phyloP scores from a whole-genome alignment of 2,329 filamentous ascomycete genomes.

The Hypocreales sp. region DNA sequence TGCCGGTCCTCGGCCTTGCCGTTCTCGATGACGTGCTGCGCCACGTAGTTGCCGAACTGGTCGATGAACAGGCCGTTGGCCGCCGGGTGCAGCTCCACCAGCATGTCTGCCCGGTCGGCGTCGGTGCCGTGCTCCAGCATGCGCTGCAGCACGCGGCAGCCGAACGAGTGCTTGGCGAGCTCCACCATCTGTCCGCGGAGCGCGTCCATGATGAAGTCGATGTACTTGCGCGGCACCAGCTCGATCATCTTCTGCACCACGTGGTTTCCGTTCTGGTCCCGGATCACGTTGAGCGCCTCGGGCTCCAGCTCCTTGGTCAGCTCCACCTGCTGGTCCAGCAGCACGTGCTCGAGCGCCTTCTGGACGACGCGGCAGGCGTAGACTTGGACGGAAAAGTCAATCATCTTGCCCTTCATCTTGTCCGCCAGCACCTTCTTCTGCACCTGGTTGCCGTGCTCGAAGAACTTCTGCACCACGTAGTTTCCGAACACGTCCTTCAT shows the following conservation, averaged over 20 bases:
- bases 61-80: constrained; percentile 63
- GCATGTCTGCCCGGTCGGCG: constrained; percentile 53
- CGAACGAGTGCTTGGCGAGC: constrained; percentile 68
- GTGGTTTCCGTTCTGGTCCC: constrained; percentile 87
- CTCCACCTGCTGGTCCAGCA: constrained; percentile 79
- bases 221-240: constrained; percentile 58
- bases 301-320: constrained; percentile 71
- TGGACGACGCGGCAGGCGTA: constrained; percentile 95
- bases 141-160: constrained; percentile 84
- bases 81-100: constrained; percentile 64
- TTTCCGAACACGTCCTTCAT: constrained; percentile 98
- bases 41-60: constrained; percentile 91
- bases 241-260: constrained; percentile 92
- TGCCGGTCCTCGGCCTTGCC: constrained; percentile 58
- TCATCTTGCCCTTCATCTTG: constrained; percentile 76
- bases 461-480: constrained; percentile 96
- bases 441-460: constrained; percentile 84
- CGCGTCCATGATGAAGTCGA: constrained; percentile 72
- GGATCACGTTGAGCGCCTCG: constrained; percentile 62
- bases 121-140: constrained; percentile 73
- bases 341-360: constrained; percentile 81
- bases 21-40: constrained; percentile 76
- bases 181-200: constrained; percentile 60
- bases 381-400: constrained; percentile 68
- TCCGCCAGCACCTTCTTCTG: constrained; percentile 81